A percentile compares a stretch with the other conserved stretches of the same genome.
These are phyloP conservation scores for Penicillium occitanis DNA, from an alignment of 2,329 filamentous ascomycete species.

Conservation along the genomic window DNA sequence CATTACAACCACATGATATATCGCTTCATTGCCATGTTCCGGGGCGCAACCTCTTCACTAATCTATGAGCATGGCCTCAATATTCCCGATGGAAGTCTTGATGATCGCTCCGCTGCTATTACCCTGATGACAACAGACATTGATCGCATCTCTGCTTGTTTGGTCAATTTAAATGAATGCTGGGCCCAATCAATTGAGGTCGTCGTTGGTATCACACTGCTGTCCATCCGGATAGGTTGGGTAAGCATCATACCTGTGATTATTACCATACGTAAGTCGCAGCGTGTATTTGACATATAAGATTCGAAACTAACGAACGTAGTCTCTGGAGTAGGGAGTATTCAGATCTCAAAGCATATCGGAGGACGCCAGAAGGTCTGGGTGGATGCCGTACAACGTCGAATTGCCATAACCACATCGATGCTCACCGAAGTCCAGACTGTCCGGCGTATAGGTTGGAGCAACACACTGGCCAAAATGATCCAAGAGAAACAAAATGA, in stretches of 20 bases:
- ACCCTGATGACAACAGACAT: constrained; percentile 18
- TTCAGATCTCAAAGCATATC: constrained; percentile 20
- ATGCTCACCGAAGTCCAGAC: constrained; percentile 44
- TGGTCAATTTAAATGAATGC: constrained; percentile 18
- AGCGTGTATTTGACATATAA: background rate
- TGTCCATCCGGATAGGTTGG: constrained; percentile 15
- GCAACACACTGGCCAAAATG: constrained; percentile 22
- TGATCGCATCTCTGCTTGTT: constrained; percentile 12
- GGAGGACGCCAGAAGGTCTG: constrained; percentile 35
- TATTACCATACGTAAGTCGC: constrained; percentile 6
- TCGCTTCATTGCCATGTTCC: constrained; percentile 20
- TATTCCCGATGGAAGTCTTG: constrained; percentile 4
- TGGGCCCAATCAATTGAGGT: constrained; percentile 19
- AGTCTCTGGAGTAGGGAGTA: constrained; percentile 13
- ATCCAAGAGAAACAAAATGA: constrained; percentile 19
- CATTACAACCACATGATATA: constrained; percentile 17
- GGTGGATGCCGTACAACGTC: constrained; percentile 43
- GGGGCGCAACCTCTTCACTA: constrained; percentile 8
- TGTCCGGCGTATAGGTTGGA: constrained; percentile 43
- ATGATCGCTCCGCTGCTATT: constrained; percentile 16
- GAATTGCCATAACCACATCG: constrained; percentile 41
- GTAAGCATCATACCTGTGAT: constrained; percentile 11
- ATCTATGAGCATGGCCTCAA: constrained; percentile 14
- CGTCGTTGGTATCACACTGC: constrained; percentile 4
- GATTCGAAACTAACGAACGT: background rate